phyloP scores from a whole-genome alignment of 805 yeast genomes.

The Metschnikowia santaceciliae region DNA sequence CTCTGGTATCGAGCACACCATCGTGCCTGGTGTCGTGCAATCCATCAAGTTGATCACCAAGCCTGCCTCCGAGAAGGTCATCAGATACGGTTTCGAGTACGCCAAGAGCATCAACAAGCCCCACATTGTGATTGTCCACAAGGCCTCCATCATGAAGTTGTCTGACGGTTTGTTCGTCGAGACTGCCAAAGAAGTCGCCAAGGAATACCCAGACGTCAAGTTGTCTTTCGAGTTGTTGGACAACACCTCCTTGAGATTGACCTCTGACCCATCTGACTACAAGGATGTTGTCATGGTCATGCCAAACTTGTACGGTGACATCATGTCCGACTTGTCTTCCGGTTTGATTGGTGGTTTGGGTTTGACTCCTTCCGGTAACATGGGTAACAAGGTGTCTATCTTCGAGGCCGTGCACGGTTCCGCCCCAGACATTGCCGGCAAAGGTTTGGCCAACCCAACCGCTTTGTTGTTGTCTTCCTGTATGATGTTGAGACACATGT shows the following conservation, averaged over 20 bases:
- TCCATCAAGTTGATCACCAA: constrained; percentile 95
- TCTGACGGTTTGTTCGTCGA: constrained; percentile 96
- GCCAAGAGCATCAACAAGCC: constrained; percentile 85
- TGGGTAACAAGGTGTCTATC: constrained; percentile 96
- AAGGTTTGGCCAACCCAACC: constrained; percentile 98
- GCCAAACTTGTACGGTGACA: constrained; percentile 99
- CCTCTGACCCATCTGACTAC: constrained; percentile 84
- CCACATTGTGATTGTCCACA: constrained; percentile 92
- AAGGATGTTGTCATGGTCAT: constrained; percentile 90
- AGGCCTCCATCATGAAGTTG: constrained; percentile 96
- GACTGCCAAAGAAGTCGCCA: constrained; percentile 83
- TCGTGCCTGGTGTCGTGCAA: constrained; percentile 98
- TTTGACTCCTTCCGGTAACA: constrained; percentile 98
- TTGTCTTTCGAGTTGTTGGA: constrained; percentile 86
- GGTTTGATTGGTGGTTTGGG: constrained; percentile 99
- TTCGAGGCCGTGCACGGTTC: constrained; percentile 99
- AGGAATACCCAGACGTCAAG: constrained; percentile 88
- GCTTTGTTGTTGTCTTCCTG: constrained; percentile 92
- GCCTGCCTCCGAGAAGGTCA: constrained; percentile 93
- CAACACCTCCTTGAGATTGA: constrained; percentile 89
- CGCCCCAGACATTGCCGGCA: constrained; percentile 99
- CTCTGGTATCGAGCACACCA: constrained; percentile 97
- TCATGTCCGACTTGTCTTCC: constrained; percentile 94
- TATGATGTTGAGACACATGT: constrained; percentile 99
- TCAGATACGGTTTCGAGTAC: constrained; percentile 95